Evolutionary conservation across 176 grass and related monocot species (phyloP).

Genomic region (Rhynchospora breviuscula): DNA sequence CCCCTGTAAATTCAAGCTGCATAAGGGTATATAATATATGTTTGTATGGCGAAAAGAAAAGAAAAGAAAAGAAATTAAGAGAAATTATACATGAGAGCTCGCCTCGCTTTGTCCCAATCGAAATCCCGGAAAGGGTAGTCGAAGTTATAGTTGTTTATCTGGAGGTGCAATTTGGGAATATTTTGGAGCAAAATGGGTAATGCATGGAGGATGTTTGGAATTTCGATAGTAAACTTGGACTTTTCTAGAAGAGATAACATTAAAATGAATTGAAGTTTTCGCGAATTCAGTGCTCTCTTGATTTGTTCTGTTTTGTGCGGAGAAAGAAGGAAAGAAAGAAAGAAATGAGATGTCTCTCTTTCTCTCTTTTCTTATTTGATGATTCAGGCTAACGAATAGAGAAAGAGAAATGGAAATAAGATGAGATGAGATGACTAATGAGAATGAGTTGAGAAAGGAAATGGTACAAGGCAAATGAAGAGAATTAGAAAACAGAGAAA

Average conservation of each 20-base stretch:
- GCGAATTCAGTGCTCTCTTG: background rate
- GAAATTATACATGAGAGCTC: slow-evolving; percentile 5
- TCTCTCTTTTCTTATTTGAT: background rate
- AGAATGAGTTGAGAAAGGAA: background rate
- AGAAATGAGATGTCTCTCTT: background rate
- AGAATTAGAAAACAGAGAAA: background rate
- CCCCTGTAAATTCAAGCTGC: slow-evolving; percentile 28
- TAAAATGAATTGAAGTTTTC: background rate
- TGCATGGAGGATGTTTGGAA: slow-evolving; percentile 20
- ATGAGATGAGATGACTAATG: background rate
- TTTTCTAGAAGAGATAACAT: slow-evolving; percentile 20
- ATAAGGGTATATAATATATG: slow-evolving; percentile 9
- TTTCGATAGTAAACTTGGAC: slow-evolving; percentile 1
- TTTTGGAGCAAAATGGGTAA: slow-evolving; percentile 8
- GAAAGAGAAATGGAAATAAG: background rate
- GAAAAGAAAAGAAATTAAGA: background rate
- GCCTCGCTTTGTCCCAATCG: slow-evolving; percentile 10
- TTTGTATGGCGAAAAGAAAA: background rate
- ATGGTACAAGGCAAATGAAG: background rate
- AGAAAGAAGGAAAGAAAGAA: background rate
- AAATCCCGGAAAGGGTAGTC: slow-evolving; percentile 7
- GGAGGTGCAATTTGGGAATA: slow-evolving; percentile 13
- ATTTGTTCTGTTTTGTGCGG: background rate
- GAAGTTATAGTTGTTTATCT: background rate
- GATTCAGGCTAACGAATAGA: background rate